phyloP scores from a whole-genome alignment of 805 yeast species.

The Candida pseudoglaebosa region DNA sequence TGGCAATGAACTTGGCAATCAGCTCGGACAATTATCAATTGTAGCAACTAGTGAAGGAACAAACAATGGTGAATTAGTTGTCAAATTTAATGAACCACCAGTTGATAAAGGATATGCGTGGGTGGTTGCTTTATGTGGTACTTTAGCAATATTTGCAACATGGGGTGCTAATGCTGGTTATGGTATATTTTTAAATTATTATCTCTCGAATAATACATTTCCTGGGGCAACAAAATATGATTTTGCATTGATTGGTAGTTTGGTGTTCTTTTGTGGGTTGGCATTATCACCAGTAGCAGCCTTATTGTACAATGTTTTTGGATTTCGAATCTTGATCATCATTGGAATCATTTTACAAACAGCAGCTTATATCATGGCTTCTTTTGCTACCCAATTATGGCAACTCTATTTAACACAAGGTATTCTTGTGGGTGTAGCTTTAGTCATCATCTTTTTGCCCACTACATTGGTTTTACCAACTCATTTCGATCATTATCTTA shows the following conservation, averaged over 20 bases:
- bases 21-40: neutral
- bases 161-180: conserved; percentile 59
- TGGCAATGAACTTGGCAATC: neutral
- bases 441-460: conserved; percentile 41
- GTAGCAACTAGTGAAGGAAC: neutral
- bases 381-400: conserved; percentile 48
- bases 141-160: conserved; percentile 43
- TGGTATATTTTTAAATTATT: conserved; percentile 56
- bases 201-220: conserved; percentile 32
- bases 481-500: conserved; percentile 45
- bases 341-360: conserved; percentile 44
- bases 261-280: conserved; percentile 52
- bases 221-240: conserved; percentile 43
- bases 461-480: conserved; percentile 42
- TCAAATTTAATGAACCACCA: conserved; percentile 1
- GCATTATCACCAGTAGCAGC: conserved; percentile 50
- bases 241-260: conserved; percentile 50
- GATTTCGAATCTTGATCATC: conserved; percentile 44
- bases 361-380: conserved; percentile 46
- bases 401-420: conserved; percentile 54
- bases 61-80: neutral
- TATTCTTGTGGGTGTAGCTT: conserved; percentile 45
- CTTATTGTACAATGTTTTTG: conserved; percentile 45
- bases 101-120: conserved; percentile 53
- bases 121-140: conserved; percentile 47